These are phyloP conservation scores for Epichloe aotearoae DNA, from an alignment of 2,329 filamentous ascomycete species.

Conservation along the genomic window DNA sequence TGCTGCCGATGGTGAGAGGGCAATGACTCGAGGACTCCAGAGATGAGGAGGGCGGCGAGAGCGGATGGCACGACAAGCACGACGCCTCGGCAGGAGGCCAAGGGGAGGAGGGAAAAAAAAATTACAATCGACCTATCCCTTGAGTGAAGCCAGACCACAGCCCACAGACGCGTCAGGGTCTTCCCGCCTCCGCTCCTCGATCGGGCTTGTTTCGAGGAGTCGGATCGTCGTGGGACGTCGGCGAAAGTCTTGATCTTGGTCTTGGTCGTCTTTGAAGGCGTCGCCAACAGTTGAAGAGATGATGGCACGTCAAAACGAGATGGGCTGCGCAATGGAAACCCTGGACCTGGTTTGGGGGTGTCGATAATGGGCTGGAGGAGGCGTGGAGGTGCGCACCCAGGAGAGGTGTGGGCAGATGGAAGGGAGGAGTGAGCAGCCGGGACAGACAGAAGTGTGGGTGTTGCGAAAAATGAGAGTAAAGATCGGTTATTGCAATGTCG, in stretches of 20 bases:
- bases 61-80: background rate
- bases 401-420: conserved; percentile 22
- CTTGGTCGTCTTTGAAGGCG: conserved; percentile 2
- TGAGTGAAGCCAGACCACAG: background rate
- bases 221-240: conserved; percentile 2
- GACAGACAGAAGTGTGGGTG: conserved; percentile 5
- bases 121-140: background rate
- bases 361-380: conserved; percentile 28
- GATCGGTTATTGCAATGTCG: conserved; percentile 2
- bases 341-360: conserved; percentile 23
- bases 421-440: conserved; percentile 12
- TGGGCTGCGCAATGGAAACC: conserved; percentile 13
- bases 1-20: background rate
- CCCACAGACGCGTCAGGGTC: conserved; percentile 3
- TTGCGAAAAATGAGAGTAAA: conserved; percentile 1
- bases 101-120: background rate
- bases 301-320: conserved; percentile 6
- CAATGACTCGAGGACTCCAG: background rate
- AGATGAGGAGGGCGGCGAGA: background rate
- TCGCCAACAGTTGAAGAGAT: conserved; percentile 4
- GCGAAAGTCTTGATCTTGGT: background rate
- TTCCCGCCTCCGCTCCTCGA: conserved; percentile 3
- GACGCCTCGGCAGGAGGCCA: background rate
- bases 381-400: conserved; percentile 23
- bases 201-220: background rate